These are phyloP conservation scores for Tephrocybe rancida DNA, from an alignment of 768 basidiomycete genomes.

Conservation along the genomic window DNA sequence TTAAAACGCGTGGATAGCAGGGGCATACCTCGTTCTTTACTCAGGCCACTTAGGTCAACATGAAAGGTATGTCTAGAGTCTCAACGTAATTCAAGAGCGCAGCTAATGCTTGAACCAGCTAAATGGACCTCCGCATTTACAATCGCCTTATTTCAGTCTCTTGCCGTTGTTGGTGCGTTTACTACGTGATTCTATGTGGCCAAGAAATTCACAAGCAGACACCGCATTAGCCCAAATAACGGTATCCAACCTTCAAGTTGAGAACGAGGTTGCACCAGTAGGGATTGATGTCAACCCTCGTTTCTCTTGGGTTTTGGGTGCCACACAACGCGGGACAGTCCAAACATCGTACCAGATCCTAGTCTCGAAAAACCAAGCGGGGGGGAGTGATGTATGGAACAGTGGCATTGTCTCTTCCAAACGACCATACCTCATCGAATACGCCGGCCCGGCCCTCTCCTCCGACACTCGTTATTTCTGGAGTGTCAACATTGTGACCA, in stretches of 20 bases:
- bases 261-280: conserved; percentile 24
- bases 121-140: no score
- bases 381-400: conserved; percentile 25
- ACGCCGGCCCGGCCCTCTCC: conserved; percentile 24
- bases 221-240: conserved; percentile 10
- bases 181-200: no score
- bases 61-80: no score
- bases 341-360: conserved; percentile 27
- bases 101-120: no score
- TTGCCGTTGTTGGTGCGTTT: no score
- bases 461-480: conserved; percentile 29
- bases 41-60: no score
- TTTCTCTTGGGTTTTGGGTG: conserved; percentile 28
- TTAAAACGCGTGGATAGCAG: no score
- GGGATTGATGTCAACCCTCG: conserved; percentile 28
- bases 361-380: conserved; percentile 19
- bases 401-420: conserved; percentile 21
- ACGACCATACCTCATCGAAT: conserved; percentile 24
- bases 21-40: no score
- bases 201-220: no score
- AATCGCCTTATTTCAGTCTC: no score
- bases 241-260: conserved; percentile 20
- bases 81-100: no score
- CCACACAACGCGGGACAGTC: conserved; percentile 13
- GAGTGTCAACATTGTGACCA: conserved; percentile 25